Evolutionary conservation across 208 protist species (phyloP).

Genomic region (Trypanosoma melophagium): DNA sequence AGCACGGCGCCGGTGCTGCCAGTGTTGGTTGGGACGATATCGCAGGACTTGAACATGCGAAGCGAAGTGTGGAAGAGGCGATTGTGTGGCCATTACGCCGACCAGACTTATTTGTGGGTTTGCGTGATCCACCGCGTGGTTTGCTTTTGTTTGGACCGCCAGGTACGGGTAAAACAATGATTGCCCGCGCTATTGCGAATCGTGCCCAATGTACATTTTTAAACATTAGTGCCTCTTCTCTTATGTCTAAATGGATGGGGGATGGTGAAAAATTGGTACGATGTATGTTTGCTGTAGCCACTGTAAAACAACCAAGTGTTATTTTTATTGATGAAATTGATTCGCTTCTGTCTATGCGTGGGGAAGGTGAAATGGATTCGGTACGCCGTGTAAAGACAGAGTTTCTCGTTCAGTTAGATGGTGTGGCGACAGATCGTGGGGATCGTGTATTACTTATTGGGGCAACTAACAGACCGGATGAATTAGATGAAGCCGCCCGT

Average conservation of each 20-base stretch:
- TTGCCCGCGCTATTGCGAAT: slow-evolving; percentile 89
- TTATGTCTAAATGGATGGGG: slow-evolving; percentile 92
- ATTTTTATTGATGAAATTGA: slow-evolving; percentile 97
- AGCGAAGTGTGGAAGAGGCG: slow-evolving; percentile 75
- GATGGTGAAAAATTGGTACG: slow-evolving; percentile 91
- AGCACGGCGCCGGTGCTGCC: slow-evolving; percentile 43
- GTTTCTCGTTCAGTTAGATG: slow-evolving; percentile 97
- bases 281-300: slow-evolving; percentile 88
- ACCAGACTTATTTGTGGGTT: slow-evolving; percentile 75
- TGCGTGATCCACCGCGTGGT: slow-evolving; percentile 84
- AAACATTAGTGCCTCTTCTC: slow-evolving; percentile 79
- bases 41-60: slow-evolving; percentile 76
- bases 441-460: slow-evolving; percentile 90
- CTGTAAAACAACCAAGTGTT: slow-evolving; percentile 78
- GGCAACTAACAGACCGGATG: slow-evolving; percentile 89
- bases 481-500: slow-evolving; percentile 87
- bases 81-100: slow-evolving; percentile 80
- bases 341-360: slow-evolving; percentile 79
- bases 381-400: slow-evolving; percentile 99
- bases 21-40: slow-evolving; percentile 79
- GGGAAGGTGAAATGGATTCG: slow-evolving; percentile 79
- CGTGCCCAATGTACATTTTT: slow-evolving; percentile 84
- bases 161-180: slow-evolving; percentile 92
- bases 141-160: slow-evolving; percentile 90
- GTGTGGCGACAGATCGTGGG: slow-evolving; percentile 64